Conservation (phyloP, 1,284 basidiomycete species). For the Ganoderma boninense region DNA sequence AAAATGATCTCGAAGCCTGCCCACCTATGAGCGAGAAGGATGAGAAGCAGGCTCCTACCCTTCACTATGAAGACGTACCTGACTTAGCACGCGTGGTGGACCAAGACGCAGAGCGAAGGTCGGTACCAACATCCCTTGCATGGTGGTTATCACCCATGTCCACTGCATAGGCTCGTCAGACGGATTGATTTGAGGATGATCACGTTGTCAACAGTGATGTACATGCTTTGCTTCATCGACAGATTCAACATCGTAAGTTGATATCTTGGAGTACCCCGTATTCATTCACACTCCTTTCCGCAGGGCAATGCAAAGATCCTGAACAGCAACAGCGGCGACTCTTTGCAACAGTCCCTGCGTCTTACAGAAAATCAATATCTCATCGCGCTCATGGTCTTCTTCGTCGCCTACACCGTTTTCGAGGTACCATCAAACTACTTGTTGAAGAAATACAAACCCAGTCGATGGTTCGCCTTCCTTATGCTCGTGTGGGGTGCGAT, state of each 20-base stretch:
- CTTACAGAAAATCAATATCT: slow-evolving; percentile 45
- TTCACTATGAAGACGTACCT: slow-evolving; percentile 8
- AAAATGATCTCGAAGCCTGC: neutral
- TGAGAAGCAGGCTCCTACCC: slow-evolving; percentile 16
- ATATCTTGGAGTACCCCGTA: neutral
- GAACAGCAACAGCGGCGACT: slow-evolving; percentile 44
- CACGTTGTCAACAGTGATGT: slow-evolving; percentile 24
- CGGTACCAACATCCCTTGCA: neutral
- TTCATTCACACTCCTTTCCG: neutral
- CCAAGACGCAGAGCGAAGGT: slow-evolving; percentile 22
- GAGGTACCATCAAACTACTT: slow-evolving; percentile 51
- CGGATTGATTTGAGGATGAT: slow-evolving; percentile 25
- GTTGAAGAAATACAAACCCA: slow-evolving; percentile 51
- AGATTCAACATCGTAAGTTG: slow-evolving; percentile 28
- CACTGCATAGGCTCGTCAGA: slow-evolving; percentile 21
- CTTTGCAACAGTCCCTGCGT: slow-evolving; percentile 41
- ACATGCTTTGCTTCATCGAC: slow-evolving; percentile 30
- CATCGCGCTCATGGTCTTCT: slow-evolving; percentile 49
- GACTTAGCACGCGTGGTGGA: slow-evolving; percentile 5
- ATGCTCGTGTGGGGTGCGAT: slow-evolving; percentile 52
- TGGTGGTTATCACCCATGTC: neutral
- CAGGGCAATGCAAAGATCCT: slow-evolving; percentile 50
- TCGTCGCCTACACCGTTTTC: slow-evolving; percentile 46
- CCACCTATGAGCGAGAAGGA: neutral
- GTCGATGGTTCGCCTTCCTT: slow-evolving; percentile 46